Base-by-base conservation (phyloP, 768 basidiomycete genomes). In the Hypholoma fasciculare region DNA sequence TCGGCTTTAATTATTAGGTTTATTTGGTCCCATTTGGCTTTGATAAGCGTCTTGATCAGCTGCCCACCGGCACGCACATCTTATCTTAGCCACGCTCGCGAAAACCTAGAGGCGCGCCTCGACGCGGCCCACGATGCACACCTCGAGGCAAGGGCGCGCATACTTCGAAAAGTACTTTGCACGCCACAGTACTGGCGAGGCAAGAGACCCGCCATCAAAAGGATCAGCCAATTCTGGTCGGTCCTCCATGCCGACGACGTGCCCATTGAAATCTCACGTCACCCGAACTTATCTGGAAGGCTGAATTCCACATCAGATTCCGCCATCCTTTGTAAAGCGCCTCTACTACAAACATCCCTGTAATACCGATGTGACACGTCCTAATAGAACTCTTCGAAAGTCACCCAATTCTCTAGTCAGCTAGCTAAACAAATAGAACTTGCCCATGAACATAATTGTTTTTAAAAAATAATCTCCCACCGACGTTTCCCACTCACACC, bases 401-500 rank as follows among this genome's bases (percentile, higher is more conserved):
- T 23, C 19, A 4, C 4, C 16, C 23, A 23, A 6, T n/a, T 46
- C n/a, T 6, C 44, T 46, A 23, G 12, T 44, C 14, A 5, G n/a
- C 23, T 23, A 8, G n/a, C n/a, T 44, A 3, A 30, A 30, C 7
- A 30, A 30, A 34, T 34, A 34, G 30, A 7, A 34, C 30, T 6
- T 9, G 30, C 30, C 30, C 6, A 9, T 34, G 30, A 34, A 34
- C 6, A 7, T 34, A 9, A 7, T 7, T 34, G 2, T 34, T 34
- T 34, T 34, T 34, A 34, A 6, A 34, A 7, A 34, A 34, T 3
- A 34, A 34, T 34, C 30, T 43, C 48, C n/a, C 49, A 49, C 23
- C 17, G 36, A 20, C n/a, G 5, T 26, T 61, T 67, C 65, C 38
- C 65, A 66, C 61, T 65, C 65, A 60, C 67, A 65, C 67, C 64